Evolutionary conservation across 805 yeast species (phyloP).

Genomic region (Candida ortonii): DNA sequence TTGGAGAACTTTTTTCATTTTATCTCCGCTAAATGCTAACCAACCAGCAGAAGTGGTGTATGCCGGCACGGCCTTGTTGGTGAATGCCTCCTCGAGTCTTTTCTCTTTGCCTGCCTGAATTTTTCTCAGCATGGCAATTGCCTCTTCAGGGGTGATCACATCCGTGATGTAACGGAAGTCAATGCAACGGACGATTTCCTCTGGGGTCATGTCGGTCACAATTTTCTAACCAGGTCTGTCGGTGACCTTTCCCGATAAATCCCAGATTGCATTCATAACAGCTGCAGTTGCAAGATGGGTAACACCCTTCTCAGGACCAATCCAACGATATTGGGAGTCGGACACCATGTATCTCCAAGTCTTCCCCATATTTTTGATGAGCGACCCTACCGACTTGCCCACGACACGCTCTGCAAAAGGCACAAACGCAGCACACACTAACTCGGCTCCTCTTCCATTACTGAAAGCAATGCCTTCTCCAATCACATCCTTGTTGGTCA

Average conservation of each 20-base stretch:
- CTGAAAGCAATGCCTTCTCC: constrained; percentile 45
- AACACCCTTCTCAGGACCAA: constrained; percentile 45
- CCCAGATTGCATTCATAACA: constrained; percentile 42
- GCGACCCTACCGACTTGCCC: constrained; percentile 31
- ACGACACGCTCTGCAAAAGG: constrained; percentile 36
- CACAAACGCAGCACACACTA: constrained; percentile 36
- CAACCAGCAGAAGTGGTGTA: constrained; percentile 47
- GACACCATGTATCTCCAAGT: constrained; percentile 40
- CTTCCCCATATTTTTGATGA: constrained; percentile 37
- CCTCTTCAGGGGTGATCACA: constrained; percentile 42
- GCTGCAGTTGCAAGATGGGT: constrained; percentile 42
- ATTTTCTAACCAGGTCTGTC: constrained; percentile 41
- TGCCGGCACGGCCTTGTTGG: constrained; percentile 39
- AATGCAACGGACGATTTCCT: constrained; percentile 38
- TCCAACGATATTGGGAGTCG: constrained; percentile 42
- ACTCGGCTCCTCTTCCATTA: constrained; percentile 38
- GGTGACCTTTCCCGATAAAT: constrained; percentile 39
- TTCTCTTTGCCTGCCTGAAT: constrained; percentile 32
- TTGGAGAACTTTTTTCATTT: constrained; percentile 33
- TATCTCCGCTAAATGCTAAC: constrained; percentile 41
- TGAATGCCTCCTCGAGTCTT: constrained; percentile 32
- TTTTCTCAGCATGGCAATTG: constrained; percentile 31
- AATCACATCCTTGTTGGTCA: constrained; percentile 29
- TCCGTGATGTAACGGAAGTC: constrained; percentile 43
- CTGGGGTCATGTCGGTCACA: constrained; percentile 41